Conservation (phyloP, 371 early-diverging fungal genomes). For the Mucor sp. region DNA sequence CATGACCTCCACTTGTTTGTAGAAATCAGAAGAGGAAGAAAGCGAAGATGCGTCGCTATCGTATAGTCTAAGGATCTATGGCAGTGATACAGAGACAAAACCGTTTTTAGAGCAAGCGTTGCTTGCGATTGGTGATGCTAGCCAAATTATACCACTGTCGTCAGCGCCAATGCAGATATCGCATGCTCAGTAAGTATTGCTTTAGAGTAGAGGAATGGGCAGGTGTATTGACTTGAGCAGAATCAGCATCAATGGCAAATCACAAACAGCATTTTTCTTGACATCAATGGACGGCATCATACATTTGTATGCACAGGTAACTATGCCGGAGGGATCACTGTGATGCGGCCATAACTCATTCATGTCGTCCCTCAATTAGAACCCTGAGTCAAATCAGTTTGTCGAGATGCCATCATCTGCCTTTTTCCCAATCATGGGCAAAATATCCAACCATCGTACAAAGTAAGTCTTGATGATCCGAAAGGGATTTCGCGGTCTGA, state of each 20-base stretch:
- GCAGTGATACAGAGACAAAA: slow-evolving; percentile 22
- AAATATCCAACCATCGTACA: slow-evolving; percentile 37
- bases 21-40: slow-evolving; percentile 31
- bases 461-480: slow-evolving; percentile 20
- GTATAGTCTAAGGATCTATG: slow-evolving; percentile 39
- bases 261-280: slow-evolving; percentile 38
- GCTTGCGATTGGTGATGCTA: slow-evolving; percentile 26
- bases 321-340: background rate
- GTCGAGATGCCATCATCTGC: slow-evolving; percentile 27
- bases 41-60: slow-evolving; percentile 17
- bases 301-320: slow-evolving; percentile 45
- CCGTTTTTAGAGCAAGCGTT: slow-evolving; percentile 46
- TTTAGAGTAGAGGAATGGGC: too few relatives aligned
- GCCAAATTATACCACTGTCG: slow-evolving; percentile 41
- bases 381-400: slow-evolving; percentile 16
- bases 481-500: background rate
- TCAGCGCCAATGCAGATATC: slow-evolving; percentile 53
- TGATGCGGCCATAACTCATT: background rate
- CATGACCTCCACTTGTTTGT: background rate
- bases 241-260: slow-evolving; percentile 20
- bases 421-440: slow-evolving; percentile 43
- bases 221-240: background rate
- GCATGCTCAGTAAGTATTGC: slow-evolving; percentile 37
- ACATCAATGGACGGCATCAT: slow-evolving; percentile 46
- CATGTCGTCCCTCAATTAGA: background rate